Conservation (phyloP, 805 yeast genomes). For the Babjeviella inositovora region DNA sequence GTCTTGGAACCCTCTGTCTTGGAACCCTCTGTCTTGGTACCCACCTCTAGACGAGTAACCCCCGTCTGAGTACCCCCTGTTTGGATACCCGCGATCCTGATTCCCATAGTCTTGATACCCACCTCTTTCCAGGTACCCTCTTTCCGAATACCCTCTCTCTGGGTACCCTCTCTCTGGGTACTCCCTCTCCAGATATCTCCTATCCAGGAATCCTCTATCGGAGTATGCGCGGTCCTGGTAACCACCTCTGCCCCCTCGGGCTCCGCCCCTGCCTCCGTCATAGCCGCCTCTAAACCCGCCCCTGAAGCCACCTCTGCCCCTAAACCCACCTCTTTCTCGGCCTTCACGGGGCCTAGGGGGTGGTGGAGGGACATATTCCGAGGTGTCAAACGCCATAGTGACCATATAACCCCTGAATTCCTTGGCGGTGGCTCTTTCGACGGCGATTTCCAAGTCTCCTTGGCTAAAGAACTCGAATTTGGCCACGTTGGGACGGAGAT, state of each 20-base stretch:
- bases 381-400: constrained; percentile 64
- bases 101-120: no score
- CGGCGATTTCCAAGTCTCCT: constrained; percentile 63
- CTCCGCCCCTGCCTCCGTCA: constrained; percentile 9
- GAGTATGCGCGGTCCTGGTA: no score
- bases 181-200: no score
- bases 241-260: constrained; percentile 10
- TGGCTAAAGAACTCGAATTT: constrained; percentile 42
- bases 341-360: constrained; percentile 23
- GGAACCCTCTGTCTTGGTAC: no score
- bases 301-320: constrained; percentile 27
- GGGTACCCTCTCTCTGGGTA: no score
- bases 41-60: no score
- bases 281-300: constrained; percentile 14
- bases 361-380: constrained; percentile 38
- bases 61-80: no score
- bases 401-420: constrained; percentile 58
- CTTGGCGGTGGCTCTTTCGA: constrained; percentile 55
- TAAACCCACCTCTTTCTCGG: constrained; percentile 18
- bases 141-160: no score
- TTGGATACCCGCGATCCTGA: no score
- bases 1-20: no score
- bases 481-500: constrained; percentile 28
- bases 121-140: no score
- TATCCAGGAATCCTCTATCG: no score